Evolutionary conservation across 768 basidiomycete species (phyloP).

Genomic region (Boletus pseudo-olivaceus): DNA sequence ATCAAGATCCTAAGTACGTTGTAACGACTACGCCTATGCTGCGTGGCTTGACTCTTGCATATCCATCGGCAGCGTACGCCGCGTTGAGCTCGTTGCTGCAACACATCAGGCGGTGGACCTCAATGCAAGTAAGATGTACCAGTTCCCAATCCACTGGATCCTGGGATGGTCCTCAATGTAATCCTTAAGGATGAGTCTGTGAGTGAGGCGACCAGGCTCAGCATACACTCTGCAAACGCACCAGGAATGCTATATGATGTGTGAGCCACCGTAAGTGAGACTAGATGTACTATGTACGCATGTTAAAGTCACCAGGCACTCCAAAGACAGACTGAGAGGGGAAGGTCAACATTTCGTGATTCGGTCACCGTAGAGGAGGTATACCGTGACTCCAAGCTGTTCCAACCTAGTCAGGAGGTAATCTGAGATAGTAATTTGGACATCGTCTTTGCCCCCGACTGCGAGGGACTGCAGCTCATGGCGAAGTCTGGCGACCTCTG

Average conservation of each 20-base stretch:
- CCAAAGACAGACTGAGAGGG: constrained; percentile 68
- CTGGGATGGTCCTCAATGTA: constrained; percentile 73
- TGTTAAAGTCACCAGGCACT: constrained; percentile 85
- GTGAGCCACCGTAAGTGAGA: constrained; percentile 1
- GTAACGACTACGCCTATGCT: constrained; percentile 73
- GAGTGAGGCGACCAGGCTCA: not conserved
- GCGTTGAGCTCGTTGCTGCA: constrained; percentile 80
- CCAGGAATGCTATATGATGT: constrained; percentile 24
- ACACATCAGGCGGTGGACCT: not conserved
- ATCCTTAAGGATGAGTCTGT: constrained; percentile 45
- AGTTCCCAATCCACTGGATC: constrained; percentile 87
- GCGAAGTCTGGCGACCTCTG: constrained; percentile 45
- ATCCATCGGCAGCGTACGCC: constrained; percentile 90
- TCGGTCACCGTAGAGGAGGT: constrained; percentile 5
- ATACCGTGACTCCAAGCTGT: constrained; percentile 62
- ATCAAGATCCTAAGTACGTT: constrained; percentile 45
- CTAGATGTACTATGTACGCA: constrained; percentile 49
- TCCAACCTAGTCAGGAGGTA: constrained; percentile 62
- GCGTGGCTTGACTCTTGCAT: constrained; percentile 79
- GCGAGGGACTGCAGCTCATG: constrained; percentile 44
- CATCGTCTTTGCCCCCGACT: constrained; percentile 28
- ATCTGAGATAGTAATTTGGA: constrained; percentile 49
- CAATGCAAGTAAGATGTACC: constrained; percentile 36
- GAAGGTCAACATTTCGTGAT: not conserved
- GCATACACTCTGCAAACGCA: constrained; percentile 7